A percentile compares a stretch with the other conserved stretches of the same genome.
These are phyloP conservation scores for Pluteus cervinus DNA, from an alignment of 768 basidiomycete species.

Conservation along the genomic window DNA sequence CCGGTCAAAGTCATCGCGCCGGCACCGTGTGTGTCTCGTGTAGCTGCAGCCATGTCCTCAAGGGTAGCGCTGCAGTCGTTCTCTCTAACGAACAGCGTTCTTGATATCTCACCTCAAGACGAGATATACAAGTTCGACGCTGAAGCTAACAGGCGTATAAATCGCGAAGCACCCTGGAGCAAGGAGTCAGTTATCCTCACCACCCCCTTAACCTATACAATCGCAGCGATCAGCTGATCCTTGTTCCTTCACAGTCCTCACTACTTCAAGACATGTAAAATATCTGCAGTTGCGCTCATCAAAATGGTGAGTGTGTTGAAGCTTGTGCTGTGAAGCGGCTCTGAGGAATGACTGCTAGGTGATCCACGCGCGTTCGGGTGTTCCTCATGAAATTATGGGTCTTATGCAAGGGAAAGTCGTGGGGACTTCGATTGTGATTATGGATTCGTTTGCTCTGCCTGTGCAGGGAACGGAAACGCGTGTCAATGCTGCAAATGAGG, in stretches of 20 bases:
- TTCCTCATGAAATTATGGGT: slow-evolving; percentile 98
- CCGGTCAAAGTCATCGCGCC: no score
- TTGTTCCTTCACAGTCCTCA: slow-evolving; percentile 64
- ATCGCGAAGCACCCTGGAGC: slow-evolving; percentile 74
- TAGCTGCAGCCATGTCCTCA: slow-evolving; percentile 32
- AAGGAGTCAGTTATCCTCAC: slow-evolving; percentile 60
- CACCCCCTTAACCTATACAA: slow-evolving; percentile 1
- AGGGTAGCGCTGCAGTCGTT: slow-evolving; percentile 69
- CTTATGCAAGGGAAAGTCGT: slow-evolving; percentile 97
- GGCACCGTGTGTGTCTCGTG: no score
- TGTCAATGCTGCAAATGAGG: slow-evolving; percentile 93
- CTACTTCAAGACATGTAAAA: slow-evolving; percentile 87
- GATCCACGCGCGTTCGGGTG: slow-evolving; percentile 96
- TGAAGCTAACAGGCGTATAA: slow-evolving; percentile 60
- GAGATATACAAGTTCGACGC: slow-evolving; percentile 74
- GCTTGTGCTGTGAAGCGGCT: neutral
- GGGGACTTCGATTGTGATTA: slow-evolving; percentile 71
- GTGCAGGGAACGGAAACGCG: slow-evolving; percentile 98
- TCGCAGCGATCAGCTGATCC: neutral
- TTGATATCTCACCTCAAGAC: slow-evolving; percentile 68
- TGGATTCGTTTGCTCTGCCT: slow-evolving; percentile 96
- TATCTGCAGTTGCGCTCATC: slow-evolving; percentile 90
- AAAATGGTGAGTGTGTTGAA: slow-evolving; percentile 67
- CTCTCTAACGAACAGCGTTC: slow-evolving; percentile 62
- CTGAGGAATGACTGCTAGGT: slow-evolving; percentile 46